Conservation (phyloP, 192 early-diverging fungal genomes). For the Podila epicladia region DNA sequence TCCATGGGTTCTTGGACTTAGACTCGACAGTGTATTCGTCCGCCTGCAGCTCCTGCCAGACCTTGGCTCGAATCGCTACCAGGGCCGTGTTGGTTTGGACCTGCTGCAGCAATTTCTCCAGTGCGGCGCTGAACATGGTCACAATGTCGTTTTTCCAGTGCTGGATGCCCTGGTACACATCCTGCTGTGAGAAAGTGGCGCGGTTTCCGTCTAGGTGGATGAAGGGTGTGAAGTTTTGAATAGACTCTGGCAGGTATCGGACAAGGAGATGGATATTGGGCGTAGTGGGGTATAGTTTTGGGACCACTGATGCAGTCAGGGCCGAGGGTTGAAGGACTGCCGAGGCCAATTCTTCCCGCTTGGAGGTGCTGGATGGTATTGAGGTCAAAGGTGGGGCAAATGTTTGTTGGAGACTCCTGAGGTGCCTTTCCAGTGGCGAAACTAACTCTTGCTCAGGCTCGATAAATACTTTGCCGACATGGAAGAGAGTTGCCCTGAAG, state of each 20-base stretch:
- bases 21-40: conserved; percentile 45
- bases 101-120: conserved; percentile 38
- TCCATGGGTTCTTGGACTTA: conserved; percentile 11
- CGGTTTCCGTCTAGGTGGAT: conserved; percentile 41
- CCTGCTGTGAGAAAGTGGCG: conserved; percentile 45
- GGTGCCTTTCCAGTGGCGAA: conserved; percentile 48
- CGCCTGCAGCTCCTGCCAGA: conserved; percentile 48
- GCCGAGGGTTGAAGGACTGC: background rate
- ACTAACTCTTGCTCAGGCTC: background rate
- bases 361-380: background rate
- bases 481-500: conserved; percentile 52
- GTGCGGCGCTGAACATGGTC: conserved; percentile 27
- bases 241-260: conserved; percentile 62
- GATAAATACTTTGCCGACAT: conserved; percentile 48
- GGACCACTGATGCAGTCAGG: conserved; percentile 15
- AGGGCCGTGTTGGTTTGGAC: conserved; percentile 36
- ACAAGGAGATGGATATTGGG: conserved; percentile 65
- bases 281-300: conserved; percentile 61
- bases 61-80: conserved; percentile 42
- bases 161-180: conserved; percentile 24
- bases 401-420: conserved; percentile 49
- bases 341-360: background rate
- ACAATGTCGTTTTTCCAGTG: conserved; percentile 50
- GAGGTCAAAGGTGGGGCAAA: conserved; percentile 31
- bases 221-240: conserved; percentile 64